Percentiles rank a stretch among this genome's conserved stretches.
Conservation (phyloP, 441 rosid genomes). For the Gossypium gossypioides region DNA sequence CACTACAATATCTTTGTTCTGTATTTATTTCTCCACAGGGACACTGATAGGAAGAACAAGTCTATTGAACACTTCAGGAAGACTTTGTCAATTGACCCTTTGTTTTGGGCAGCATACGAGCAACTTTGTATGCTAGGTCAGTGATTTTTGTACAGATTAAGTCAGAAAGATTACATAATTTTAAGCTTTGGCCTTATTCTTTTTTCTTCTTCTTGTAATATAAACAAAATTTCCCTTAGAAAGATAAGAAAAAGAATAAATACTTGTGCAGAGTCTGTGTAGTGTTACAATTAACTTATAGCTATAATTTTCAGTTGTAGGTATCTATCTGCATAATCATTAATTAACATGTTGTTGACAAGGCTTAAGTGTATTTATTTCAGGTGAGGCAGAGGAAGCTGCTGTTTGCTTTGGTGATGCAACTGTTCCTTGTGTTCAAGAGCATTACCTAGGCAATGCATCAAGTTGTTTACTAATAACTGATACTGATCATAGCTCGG, state of each 20-base stretch:
- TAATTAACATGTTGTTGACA: neutral
- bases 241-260: neutral
- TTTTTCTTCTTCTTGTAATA: neutral
- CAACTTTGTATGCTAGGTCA: conserved; percentile 47
- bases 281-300: neutral
- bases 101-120: conserved; percentile 50
- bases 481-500: conserved; percentile 14
- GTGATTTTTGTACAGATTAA: conserved; percentile 10
- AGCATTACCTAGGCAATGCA: conserved; percentile 17
- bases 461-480: conserved; percentile 17
- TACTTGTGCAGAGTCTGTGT: neutral
- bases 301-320: neutral
- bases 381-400: conserved; percentile 51
- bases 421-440: conserved; percentile 30
- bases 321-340: neutral
- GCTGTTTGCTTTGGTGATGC: conserved; percentile 33
- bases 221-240: neutral
- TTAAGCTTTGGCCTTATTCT: neutral
- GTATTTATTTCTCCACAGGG: conserved; percentile 23
- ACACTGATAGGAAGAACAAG: conserved; percentile 30
- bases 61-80: conserved; percentile 42
- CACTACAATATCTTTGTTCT: neutral
- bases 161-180: neutral
- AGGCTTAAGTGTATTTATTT: conserved; percentile 12
- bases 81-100: conserved; percentile 44